Conservation (phyloP, 176 grass and related monocot species). For the Chrysopogon serrulatus region DNA sequence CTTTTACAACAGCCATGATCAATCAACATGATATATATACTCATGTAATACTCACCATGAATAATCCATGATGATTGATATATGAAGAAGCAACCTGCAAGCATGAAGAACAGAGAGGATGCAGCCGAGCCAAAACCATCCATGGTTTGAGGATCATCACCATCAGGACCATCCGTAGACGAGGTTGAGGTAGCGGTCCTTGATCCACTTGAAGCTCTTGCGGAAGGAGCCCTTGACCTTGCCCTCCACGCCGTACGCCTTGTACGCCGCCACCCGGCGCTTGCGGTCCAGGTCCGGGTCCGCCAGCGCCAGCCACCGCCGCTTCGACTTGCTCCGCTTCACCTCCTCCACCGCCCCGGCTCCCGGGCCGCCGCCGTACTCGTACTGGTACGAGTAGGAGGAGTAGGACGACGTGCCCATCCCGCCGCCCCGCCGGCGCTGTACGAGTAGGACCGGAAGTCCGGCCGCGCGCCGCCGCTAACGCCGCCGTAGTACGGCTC, state of each 20-base stretch:
- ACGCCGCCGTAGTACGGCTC: slow-evolving; percentile 49
- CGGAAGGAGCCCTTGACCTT: slow-evolving; percentile 78
- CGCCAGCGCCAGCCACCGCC: slow-evolving; percentile 50
- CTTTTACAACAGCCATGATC: too few relatives aligned
- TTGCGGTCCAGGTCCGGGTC: slow-evolving; percentile 83
- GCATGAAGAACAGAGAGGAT: background rate
- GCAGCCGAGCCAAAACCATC: background rate
- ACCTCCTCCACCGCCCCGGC: background rate
- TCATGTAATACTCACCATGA: background rate
- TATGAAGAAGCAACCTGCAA: background rate
- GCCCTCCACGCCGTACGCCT: slow-evolving; percentile 66
- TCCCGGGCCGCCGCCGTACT: background rate
- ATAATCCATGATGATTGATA: background rate
- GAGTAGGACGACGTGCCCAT: slow-evolving; percentile 19
- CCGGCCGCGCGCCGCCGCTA: slow-evolving; percentile 12
- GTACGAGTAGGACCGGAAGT: slow-evolving; percentile 43
- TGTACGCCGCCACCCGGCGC: slow-evolving; percentile 81
- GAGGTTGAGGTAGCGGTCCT: slow-evolving; percentile 62
- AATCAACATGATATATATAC: too few relatives aligned
- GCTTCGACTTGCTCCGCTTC: slow-evolving; percentile 40
- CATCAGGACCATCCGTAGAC: slow-evolving; percentile 61
- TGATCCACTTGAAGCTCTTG: slow-evolving; percentile 89
- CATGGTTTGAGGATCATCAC: slow-evolving; percentile 8
- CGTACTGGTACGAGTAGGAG: slow-evolving; percentile 45
- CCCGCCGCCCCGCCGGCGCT: background rate